These are phyloP conservation scores for Lactuca sativa DNA, from an alignment of 129 eudicot species.

Conservation along the genomic window DNA sequence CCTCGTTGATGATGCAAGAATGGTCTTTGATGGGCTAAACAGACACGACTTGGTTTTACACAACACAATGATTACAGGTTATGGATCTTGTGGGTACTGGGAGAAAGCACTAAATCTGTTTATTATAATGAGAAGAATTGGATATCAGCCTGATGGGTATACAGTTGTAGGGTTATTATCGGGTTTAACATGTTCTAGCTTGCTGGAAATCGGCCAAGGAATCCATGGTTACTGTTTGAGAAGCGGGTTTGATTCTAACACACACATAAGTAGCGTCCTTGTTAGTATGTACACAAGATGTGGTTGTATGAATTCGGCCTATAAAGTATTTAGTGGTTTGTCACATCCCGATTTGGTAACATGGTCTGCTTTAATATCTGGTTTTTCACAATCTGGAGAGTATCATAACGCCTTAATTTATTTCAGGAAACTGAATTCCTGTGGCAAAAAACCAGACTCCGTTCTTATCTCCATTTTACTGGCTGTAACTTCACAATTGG, in stretches of 20 bases:
- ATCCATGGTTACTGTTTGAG: constrained; percentile 66
- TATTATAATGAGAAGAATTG: constrained; percentile 44
- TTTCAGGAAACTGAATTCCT: constrained; percentile 45
- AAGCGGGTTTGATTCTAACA: constrained; percentile 50
- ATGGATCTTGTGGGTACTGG: constrained; percentile 58
- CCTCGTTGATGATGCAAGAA: constrained; percentile 48
- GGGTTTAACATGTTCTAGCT: constrained; percentile 36
- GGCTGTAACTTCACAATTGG: constrained; percentile 53
- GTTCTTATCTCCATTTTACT: constrained; percentile 54
- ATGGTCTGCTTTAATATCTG: constrained; percentile 72
- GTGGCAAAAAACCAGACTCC: constrained; percentile 47
- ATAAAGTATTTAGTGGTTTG: constrained; percentile 49
- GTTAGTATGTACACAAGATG: constrained; percentile 74
- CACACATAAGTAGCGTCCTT: constrained; percentile 57
- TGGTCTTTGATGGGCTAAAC: constrained; percentile 44
- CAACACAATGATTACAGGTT: constrained; percentile 67
- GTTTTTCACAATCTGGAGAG: constrained; percentile 55
- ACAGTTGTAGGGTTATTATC: constrained; percentile 67
- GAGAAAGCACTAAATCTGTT: constrained; percentile 46
- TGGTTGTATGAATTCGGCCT: constrained; percentile 52
- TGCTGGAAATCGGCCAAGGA: constrained; percentile 49
- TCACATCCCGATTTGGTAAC: constrained; percentile 71
- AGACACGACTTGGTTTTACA: constrained; percentile 63
- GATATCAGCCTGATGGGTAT: constrained; percentile 66
- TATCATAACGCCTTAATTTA: constrained; percentile 35